Evolutionary conservation across 108 stramenopile species (phyloP).

Genomic region (Fragilaria crotonensis): DNA sequence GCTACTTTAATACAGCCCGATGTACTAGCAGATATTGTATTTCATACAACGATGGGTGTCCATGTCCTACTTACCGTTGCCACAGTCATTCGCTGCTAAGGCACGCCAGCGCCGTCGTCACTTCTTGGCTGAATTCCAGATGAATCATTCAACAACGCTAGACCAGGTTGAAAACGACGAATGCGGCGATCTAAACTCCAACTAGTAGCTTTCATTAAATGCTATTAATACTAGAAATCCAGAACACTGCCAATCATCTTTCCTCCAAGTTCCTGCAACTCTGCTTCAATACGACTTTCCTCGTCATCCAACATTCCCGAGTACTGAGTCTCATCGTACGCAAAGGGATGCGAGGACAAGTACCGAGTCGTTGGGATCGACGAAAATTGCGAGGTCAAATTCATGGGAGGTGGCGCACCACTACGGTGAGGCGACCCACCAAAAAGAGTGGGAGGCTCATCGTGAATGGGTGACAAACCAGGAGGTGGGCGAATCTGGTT

Average conservation of each 20-base stretch:
- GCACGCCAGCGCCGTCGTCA: no score
- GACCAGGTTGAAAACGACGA: no score
- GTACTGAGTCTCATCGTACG: background rate
- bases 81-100: no score
- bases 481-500: background rate
- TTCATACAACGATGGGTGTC: no score
- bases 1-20: no score
- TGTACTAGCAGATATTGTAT: no score
- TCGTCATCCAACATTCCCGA: conserved; percentile 10
- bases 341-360: background rate
- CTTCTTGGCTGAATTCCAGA: no score
- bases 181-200: no score
- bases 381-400: background rate
- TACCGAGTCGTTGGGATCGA: background rate
- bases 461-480: conserved; percentile 2
- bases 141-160: no score
- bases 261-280: conserved; percentile 63
- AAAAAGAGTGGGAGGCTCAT: background rate
- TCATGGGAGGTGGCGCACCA: background rate
- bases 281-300: conserved; percentile 54
- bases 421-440: background rate
- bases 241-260: conserved; percentile 55
- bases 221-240: conserved; percentile 43
- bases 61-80: no score
- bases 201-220: no score